Evolutionary conservation across 495 filamentous ascomycete genomes (phyloP), one percentile per base, ranked within the genome.

Genomic region (Penicillium fimorum): DNA sequence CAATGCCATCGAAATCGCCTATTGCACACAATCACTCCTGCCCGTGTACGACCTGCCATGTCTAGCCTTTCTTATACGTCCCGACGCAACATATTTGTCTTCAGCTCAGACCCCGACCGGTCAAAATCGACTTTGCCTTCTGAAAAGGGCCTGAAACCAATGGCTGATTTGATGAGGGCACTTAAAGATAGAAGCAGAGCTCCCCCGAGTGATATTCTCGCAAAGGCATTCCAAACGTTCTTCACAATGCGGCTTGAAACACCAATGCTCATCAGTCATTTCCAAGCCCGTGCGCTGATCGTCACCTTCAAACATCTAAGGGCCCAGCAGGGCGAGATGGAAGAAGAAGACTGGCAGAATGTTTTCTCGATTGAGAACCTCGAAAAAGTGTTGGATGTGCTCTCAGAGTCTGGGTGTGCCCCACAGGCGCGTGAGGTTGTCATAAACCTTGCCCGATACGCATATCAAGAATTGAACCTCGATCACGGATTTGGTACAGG

Each of bases 191-290:
- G 70, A 48, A 71, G 67, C 57, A 59, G 90, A 49, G 76, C 79
- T 8, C 90, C 89, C 20, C 68, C 81, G 12, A 71, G 73, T 12
- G 63, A 78, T 25, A 79, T 85, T n/a, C 67, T 96, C 0, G 70
- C 82, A 0, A 70, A 76, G 22, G 89, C 87, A 22, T 88, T 88
- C 60, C 75, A 71, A 48, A 71, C 76, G 6, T 89, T 95, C 57
- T 82, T 94, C 49, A 69, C 71, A 7, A 71, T 76, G 44, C 85
- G 87, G 58, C 63, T 73, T 13, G 67, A 71, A 45, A 65, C 68
- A 17, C 64, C 73, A 1, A 73, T 76, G 20, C 58, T 78, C 1
- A 68, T 93, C 24, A 89, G 85, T 55, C 78, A 82, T 20, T 83
- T 84, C 30, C 87, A 96, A 64, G 87, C 85, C 10, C 65, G 73